Conservation (phyloP, 23 red algal species). For the Chondrus crispus region DNA sequence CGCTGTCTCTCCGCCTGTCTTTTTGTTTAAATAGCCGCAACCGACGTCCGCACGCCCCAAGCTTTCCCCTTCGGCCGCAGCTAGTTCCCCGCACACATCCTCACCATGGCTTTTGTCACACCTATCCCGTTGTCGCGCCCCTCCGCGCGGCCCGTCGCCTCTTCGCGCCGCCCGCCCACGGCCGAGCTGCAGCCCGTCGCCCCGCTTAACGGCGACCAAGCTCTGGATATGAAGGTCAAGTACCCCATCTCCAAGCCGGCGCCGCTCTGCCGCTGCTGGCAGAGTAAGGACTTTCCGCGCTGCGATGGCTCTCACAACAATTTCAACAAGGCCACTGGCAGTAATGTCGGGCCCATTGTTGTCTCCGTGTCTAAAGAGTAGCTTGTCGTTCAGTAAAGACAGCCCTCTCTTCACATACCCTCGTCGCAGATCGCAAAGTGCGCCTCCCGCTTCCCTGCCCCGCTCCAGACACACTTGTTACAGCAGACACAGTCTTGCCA, state of each 20-base stretch:
- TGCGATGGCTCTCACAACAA: constrained; percentile 71
- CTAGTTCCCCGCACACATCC: too few species aligned
- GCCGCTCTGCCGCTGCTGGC: constrained; percentile 79
- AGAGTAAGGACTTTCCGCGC: constrained; percentile 59
- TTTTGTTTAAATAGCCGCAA: too few species aligned
- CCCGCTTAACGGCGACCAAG: constrained; percentile 50
- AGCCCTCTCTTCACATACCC: too few species aligned
- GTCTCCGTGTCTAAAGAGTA: constrained; percentile 17
- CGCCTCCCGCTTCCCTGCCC: not conserved
- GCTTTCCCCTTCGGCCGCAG: too few species aligned
- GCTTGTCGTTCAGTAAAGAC: too few species aligned
- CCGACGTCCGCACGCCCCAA: too few species aligned
- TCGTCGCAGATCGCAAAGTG: not conserved
- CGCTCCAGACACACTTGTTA: not conserved
- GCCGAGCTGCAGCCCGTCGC: not conserved
- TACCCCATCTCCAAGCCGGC: constrained; percentile 35
- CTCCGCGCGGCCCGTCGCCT: not conserved
- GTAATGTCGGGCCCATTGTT: constrained; percentile 63
- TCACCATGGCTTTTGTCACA: not conserved
- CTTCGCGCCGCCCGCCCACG: not conserved
- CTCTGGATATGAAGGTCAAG: constrained; percentile 40
- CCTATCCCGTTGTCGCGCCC: not conserved
- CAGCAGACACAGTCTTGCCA: not conserved
- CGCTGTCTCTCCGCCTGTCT: too few species aligned
- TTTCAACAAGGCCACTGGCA: constrained; percentile 75